Base-by-base conservation (phyloP, 352 stramenopile genomes). In the Peronospora destructor region DNA sequence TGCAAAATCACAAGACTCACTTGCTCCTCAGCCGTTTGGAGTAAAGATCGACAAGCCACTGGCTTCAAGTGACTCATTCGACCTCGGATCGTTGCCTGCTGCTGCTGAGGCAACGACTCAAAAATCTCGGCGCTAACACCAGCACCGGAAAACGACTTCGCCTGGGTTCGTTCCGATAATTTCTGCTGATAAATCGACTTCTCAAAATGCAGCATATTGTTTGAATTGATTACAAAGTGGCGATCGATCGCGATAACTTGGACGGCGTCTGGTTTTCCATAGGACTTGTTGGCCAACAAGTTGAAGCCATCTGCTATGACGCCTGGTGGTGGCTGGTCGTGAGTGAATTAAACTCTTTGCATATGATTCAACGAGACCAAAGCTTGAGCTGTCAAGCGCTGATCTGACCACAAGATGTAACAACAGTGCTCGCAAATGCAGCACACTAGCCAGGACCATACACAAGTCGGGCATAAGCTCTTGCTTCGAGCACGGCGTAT, bases 91-190 rank as follows among this genome's bases (percentile, higher is more conserved):
- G 23, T 23, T 37, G 13, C 48, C 51, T 16, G 35, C 36, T 35
- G 30, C 29, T 44, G 26, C 14, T 13, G 32, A 48, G 1, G 6
- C 30, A 28, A 0, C 32, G 32, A 11, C 41, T 30, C 42, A 53
- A 34, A 54, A 64, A n/a, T n/a, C 2, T 38, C 38, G 16, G 49
- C 40, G 10, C 49, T 34, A 6, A 25, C 42, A 29, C 32, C 45
- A 13, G 13, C 37, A 12, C 23, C 48, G 10, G 49, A 33, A 40
- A 54, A 54, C 25, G 47, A 66, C n/a, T 63, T 66, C 13, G 37
- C 53, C 2, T 66, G 58, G 58, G 58, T 53, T 6, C 58, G 1
- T 66, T 66, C 37, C 58, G 62, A 45, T 66, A 59, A 56, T 30
- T 41, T 25, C 6, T 26, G 36, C 36, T 26, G 4, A 17, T 26